Conservation (phyloP, 2,329 filamentous ascomycete species). For the Macrophomina pseudophaseolina region DNA sequence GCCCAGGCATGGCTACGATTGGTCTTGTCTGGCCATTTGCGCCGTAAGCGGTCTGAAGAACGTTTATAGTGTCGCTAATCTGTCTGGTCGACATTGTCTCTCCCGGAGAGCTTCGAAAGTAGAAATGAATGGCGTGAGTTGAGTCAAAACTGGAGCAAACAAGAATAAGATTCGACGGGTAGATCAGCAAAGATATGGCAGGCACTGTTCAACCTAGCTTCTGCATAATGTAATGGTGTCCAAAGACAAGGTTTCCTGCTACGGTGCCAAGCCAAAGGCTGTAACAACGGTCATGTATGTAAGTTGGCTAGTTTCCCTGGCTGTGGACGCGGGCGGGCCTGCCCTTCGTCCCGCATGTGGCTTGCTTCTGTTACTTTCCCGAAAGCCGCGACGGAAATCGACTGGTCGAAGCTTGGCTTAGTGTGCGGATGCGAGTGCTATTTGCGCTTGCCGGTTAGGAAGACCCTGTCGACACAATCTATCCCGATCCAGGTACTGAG, state of each 20-base stretch:
- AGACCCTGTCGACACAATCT: neutral
- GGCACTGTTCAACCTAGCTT: neutral
- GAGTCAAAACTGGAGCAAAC: neutral
- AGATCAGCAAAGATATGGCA: slow-evolving; percentile 10
- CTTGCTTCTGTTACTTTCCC: neutral
- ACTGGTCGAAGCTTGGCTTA: neutral
- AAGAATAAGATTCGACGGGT: neutral
- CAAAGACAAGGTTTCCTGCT: slow-evolving; percentile 12
- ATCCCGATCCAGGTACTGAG: neutral
- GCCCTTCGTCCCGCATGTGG: neutral
- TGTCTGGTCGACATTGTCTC: slow-evolving; percentile 7
- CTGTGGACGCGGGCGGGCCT: neutral
- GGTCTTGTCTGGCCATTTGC: slow-evolving; percentile 3
- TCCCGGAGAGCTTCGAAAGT: neutral
- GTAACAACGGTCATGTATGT: slow-evolving; percentile 9
- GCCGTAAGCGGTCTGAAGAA: slow-evolving; percentile 6
- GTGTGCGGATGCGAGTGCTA: neutral
- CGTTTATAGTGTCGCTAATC: neutral
- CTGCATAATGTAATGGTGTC: slow-evolving; percentile 2
- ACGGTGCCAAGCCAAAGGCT: slow-evolving; percentile 15
- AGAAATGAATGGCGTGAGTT: slow-evolving; percentile 1
- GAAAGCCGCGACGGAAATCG: neutral
- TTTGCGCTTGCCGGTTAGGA: neutral
- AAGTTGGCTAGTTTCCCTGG: slow-evolving; percentile 4
- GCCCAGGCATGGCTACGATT: slow-evolving; percentile 8